Base-by-base conservation (phyloP, 2,329 filamentous ascomycete species). In the Gremmenia infestans region DNA sequence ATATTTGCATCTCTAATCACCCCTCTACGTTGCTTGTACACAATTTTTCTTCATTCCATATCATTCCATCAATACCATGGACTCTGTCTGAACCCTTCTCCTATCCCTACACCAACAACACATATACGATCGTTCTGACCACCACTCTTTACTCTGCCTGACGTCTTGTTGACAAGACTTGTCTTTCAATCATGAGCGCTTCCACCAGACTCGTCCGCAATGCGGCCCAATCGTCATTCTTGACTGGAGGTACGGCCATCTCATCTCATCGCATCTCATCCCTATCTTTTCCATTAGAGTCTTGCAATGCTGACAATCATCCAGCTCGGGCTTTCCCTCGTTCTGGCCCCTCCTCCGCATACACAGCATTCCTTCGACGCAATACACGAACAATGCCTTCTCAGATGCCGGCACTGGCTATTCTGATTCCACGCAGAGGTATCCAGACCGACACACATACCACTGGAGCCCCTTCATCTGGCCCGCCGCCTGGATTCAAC, bases 401-500 rank as follows among this genome's bases (percentile, higher is more conserved):
- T 17, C 65, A 66, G 43, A 67, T 68, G 59, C 73, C 79, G 25
- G 79, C 80, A 15, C 72, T 83, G 63, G 81, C 81, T 47, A 73
- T 86, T 37, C 71, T 85, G 56, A 76, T 85, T 53, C 81, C 82
- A 17, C 68, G 76, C 56, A 80, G 83, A 67, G 71, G 72, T 65
- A 74, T 85, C 65, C 77, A 79, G 48, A 87, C 83, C 64, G 81
- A 85, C 56, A 78, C 81, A 60, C 81, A 83, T 69, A 75, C 76
- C 54, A 71, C 78, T 52, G 74, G 78, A 57, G 56, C 48, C 2
- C 47, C 54, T 36, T 72, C 78, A 52, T 74, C 75, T 53, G 81
- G 78, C 54, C 86, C 86, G 25, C 86, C 86, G 53, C 86, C 86
- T 32, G 86, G 86, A 37, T 89, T 89, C 75, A 87, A 87, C 71